Base-by-base conservation (phyloP, 768 basidiomycete species). In the Agaricus subrufescens region DNA sequence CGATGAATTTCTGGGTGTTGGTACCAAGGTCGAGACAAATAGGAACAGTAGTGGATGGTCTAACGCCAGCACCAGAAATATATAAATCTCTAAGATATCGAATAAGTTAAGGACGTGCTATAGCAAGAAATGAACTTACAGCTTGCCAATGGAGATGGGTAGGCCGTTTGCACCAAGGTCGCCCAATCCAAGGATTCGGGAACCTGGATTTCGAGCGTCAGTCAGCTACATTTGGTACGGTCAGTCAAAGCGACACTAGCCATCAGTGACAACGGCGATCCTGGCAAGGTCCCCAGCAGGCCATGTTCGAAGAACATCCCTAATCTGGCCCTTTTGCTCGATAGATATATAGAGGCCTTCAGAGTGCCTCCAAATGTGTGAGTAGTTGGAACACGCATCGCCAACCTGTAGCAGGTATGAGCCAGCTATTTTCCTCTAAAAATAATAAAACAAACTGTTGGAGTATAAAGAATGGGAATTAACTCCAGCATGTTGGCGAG, bases 251-350 rank as follows among this genome's bases (percentile, higher is more conserved):
- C 47, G 68, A 60, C 38, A 54, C 56, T 42, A 60, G 71, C 89
- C 89, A 64, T 91, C 89, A 5, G 89, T 91, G 53, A 91, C 87
- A 57, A 91, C 89, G 40, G 84, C 78, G 63, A 91, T 89, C 42
- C 85, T 79, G 2, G 81, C 66, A 10, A 72, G 69, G 50, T 70
- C 60, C 39, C 66, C 67, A 40, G 70, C 67, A 25, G 80, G 75
- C 80, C 83, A 86, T 27, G 75, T 70, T 8, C 73, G 67, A 27
- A 89, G 74, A 40, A 87, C 73, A 29, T 82, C 69, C 23, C 78
- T 73, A 58, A 89, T 83, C 48, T 73, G 76, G 9, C 86, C 87
- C 65, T 84, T 83, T 69, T 88, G 82, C 51, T 83, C 72, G 52
- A 86, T 83, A 23, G 83, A 82, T 61, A 91, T 74, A 63, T 81